These are phyloP conservation scores for Fusarium pilosicola DNA, from an alignment of 2,329 filamentous ascomycete genomes.

Conservation along the genomic window DNA sequence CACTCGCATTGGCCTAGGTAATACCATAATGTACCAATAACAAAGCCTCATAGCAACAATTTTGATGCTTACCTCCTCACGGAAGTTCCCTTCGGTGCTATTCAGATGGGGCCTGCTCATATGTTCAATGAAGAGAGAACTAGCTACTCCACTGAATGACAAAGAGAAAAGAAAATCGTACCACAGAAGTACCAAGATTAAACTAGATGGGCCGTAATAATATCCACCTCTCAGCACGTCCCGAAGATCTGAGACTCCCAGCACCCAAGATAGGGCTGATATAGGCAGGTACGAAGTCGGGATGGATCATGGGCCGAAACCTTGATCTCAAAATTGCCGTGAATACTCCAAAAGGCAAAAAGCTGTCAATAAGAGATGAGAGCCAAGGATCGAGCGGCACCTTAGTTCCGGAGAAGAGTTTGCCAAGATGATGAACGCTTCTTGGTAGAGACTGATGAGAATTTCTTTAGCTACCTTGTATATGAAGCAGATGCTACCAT, in stretches of 20 bases:
- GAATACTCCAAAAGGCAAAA: background rate
- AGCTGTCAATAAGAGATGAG: background rate
- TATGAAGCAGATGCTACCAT: background rate
- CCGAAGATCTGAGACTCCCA: background rate
- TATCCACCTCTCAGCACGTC: background rate
- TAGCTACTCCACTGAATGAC: background rate
- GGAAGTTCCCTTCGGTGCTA: background rate
- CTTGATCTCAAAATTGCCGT: background rate
- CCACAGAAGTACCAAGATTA: background rate
- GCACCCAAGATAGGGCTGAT: background rate
- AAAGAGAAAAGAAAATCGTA: background rate
- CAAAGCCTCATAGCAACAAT: background rate
- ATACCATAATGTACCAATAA: background rate
- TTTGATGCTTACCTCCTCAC: background rate
- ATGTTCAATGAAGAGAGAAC: background rate
- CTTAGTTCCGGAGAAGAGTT: background rate
- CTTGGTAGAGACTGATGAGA: background rate
- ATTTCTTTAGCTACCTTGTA: background rate
- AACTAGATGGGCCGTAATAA: background rate
- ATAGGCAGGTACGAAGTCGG: background rate
- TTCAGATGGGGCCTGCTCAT: background rate
- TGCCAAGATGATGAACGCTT: background rate
- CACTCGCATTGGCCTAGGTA: background rate
- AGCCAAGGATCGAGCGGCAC: conserved; percentile 1
- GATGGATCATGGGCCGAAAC: background rate